These are phyloP conservation scores for Gypsophila paniculata DNA, from an alignment of 179 eudicot genomes.

Conservation along the genomic window DNA sequence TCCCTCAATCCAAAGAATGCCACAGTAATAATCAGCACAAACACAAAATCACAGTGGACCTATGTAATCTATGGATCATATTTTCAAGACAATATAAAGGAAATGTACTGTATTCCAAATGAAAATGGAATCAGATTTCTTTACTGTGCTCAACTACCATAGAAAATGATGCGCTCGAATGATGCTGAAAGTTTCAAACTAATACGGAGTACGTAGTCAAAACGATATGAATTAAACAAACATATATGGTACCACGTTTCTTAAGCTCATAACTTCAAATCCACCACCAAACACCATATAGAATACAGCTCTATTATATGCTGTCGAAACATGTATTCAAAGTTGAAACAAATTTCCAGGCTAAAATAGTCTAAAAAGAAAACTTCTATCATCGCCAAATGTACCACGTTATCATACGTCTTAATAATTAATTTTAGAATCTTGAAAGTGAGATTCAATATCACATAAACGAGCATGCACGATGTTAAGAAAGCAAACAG, in stretches of 20 bases:
- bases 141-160: not conserved
- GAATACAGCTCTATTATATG: not conserved
- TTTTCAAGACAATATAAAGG: not conserved
- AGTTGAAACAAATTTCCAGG: constrained; percentile 4
- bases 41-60: no score
- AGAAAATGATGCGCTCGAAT: not conserved
- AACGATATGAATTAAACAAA: not conserved
- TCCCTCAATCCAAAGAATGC: no score
- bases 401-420: no score
- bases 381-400: no score
- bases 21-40: no score
- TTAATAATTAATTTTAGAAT: no score
- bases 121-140: not conserved
- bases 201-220: not conserved
- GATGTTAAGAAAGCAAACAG: no score
- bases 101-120: no score
- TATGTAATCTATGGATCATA: not conserved
- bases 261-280: not conserved
- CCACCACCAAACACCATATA: constrained; percentile 3
- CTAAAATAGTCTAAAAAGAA: not conserved
- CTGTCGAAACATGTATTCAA: constrained; percentile 10
- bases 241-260: constrained; percentile 5
- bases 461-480: no score
- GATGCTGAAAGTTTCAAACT: not conserved
- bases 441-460: no score